phyloP scores from a whole-genome alignment of 345 rosid species.

The Acer negundo region DNA sequence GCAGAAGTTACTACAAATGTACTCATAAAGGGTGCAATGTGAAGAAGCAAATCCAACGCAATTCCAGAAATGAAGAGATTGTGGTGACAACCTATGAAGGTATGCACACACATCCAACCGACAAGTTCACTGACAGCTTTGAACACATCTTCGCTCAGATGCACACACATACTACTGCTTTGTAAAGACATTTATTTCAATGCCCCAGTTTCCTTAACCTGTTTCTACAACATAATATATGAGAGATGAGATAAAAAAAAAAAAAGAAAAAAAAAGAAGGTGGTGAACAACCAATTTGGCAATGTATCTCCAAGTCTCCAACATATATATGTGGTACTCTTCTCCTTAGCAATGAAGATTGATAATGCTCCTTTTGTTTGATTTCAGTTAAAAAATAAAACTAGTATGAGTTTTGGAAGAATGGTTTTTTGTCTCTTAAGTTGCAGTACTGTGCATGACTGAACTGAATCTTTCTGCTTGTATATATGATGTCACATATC shows the following conservation, averaged over 20 bases:
- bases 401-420: no score
- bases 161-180: constrained; percentile 14
- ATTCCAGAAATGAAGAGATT: constrained; percentile 40
- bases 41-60: constrained; percentile 55
- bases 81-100: constrained; percentile 58
- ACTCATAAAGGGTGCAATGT: constrained; percentile 47
- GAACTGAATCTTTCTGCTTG: not conserved
- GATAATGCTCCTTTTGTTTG: no score
- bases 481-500: not conserved
- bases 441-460: not conserved
- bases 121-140: constrained; percentile 34
- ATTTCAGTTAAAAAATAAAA: no score
- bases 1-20: constrained; percentile 56
- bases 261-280: no score
- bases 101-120: constrained; percentile 37
- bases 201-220: not conserved
- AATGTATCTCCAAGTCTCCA: no score
- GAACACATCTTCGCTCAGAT: constrained; percentile 35
- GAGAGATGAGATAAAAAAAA: not conserved
- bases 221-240: not conserved
- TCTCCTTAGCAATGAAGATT: no score
- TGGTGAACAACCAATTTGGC: no score
- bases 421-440: not conserved
- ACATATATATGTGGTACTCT: no score
- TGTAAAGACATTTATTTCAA: not conserved